Percentiles rank a stretch among this genome's conserved stretches.
Conservation (phyloP, 75 land plant genomes). For the Selaginella tamariscina region DNA sequence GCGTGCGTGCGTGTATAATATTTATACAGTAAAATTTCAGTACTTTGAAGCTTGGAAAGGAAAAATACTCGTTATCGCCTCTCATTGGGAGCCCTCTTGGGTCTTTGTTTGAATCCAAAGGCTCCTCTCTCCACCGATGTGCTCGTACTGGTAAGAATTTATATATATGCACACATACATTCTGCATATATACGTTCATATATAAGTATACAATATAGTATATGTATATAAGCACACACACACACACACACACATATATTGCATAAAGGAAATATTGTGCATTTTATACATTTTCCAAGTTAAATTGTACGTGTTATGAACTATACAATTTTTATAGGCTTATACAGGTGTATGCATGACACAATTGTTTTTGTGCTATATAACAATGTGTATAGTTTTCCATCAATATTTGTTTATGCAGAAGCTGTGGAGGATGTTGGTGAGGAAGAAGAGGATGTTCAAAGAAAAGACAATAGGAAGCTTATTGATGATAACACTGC, state of each 20-base stretch:
- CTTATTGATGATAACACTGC: conserved; percentile 82
- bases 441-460: conserved; percentile 14
- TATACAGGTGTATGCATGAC: no score
- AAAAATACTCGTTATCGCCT: conserved; percentile 51
- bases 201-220: no score
- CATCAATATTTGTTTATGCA: not conserved
- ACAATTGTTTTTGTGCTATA: not conserved
- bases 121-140: conserved; percentile 14
- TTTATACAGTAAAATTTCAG: conserved; percentile 21
- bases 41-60: conserved; percentile 71
- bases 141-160: conserved; percentile 10
- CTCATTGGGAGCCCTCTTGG: conserved; percentile 78
- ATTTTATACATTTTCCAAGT: no score
- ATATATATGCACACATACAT: no score
- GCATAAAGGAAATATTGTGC: no score
- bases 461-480: conserved; percentile 47
- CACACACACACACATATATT: no score
- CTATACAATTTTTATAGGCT: no score
- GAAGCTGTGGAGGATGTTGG: conserved; percentile 16
- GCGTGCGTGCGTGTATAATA: not conserved
- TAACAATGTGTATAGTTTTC: not conserved
- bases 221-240: no score
- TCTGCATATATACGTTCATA: no score
- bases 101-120: conserved; percentile 47
- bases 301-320: no score